Conservation (phyloP, 305 asterid genomes). For the Solanum chacoense region DNA sequence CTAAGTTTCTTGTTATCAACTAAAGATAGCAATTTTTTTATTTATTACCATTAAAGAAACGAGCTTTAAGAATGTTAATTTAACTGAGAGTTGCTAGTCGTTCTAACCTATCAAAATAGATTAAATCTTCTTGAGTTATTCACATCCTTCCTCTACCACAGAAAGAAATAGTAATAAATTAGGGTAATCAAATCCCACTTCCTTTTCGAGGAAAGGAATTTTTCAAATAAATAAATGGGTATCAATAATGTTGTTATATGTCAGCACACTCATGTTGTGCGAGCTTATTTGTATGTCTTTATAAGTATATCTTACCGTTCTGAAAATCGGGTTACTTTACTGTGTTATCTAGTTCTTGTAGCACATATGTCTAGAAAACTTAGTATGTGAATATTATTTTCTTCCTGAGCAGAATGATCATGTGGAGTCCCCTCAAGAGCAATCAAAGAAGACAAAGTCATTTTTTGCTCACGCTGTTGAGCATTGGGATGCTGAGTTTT, state of each 20-base stretch:
- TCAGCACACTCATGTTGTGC: not conserved
- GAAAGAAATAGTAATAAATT: not conserved
- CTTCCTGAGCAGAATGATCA: slow-evolving; percentile 45
- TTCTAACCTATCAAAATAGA: not conserved
- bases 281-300: not conserved
- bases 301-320: not conserved
- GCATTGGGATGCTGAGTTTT: slow-evolving; percentile 83
- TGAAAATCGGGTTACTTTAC: not conserved
- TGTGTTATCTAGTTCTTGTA: not conserved
- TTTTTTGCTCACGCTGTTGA: slow-evolving; percentile 65
- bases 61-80: not conserved
- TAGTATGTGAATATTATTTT: not conserved
- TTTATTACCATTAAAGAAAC: not conserved
- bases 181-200: not conserved
- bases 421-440: slow-evolving; percentile 49
- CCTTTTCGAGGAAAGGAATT: not conserved
- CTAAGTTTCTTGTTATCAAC: not conserved
- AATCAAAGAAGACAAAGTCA: slow-evolving; percentile 52
- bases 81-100: not conserved
- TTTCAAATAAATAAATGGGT: not conserved
- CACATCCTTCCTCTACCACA: not conserved
- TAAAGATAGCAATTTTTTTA: not conserved
- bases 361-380: not conserved
- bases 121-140: not conserved
- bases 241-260: not conserved